phyloP scores from a whole-genome alignment of 208 protist genomes.

The Porcisia deanei region DNA sequence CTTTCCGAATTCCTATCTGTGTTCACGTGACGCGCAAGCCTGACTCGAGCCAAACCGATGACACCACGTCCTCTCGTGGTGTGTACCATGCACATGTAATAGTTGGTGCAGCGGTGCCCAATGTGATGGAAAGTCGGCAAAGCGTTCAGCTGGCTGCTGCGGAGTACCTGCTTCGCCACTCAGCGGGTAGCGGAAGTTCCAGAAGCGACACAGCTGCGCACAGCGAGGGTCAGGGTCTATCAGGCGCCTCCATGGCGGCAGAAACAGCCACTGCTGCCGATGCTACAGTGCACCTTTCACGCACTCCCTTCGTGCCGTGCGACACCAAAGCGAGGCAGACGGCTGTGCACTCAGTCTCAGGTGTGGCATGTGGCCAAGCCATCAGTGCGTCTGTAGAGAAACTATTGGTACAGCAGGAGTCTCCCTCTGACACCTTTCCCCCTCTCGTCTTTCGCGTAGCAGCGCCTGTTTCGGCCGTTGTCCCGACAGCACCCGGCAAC shows the following conservation, averaged over 20 bases:
- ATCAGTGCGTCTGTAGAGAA: constrained; percentile 10
- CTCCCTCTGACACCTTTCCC: neutral
- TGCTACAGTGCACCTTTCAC: constrained; percentile 12
- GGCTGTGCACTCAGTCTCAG: neutral
- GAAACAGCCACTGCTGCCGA: neutral
- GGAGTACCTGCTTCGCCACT: constrained; percentile 14
- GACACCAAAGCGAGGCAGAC: constrained; percentile 17
- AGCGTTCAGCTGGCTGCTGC: constrained; percentile 27
- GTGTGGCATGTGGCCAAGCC: neutral
- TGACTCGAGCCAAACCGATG: neutral
- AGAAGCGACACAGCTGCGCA: constrained; percentile 1
- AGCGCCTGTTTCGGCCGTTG: neutral
- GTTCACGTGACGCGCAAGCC: constrained; percentile 12
- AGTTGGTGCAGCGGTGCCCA: constrained; percentile 28
- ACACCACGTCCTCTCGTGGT: neutral
- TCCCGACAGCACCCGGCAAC: neutral
- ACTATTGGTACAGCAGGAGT: constrained; percentile 19
- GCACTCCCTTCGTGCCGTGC: constrained; percentile 1
- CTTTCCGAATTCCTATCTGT: constrained; percentile 26
- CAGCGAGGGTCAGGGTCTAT: neutral
- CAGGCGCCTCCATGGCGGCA: neutral
- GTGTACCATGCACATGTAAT: constrained; percentile 26
- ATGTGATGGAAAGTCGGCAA: constrained; percentile 34
- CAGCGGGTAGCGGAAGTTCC: neutral
- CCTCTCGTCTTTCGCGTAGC: constrained; percentile 18